These are phyloP conservation scores for Arachnomyces sp. DNA, from an alignment of 2,329 filamentous ascomycete genomes.

Conservation along the genomic window DNA sequence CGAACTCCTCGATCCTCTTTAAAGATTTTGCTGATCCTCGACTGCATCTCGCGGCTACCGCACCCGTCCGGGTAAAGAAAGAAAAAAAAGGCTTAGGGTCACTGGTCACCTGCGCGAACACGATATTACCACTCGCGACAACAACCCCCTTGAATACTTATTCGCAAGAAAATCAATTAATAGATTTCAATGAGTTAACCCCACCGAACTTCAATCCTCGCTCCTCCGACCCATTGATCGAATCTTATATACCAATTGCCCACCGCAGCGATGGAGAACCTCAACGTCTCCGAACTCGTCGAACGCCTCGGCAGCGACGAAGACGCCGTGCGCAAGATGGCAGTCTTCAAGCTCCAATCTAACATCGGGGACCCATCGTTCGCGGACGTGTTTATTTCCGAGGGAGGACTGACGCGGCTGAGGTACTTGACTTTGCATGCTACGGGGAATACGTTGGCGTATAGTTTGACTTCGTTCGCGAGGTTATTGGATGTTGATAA, in stretches of 20 bases:
- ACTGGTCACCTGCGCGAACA: too few species aligned
- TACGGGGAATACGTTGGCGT: slow-evolving; percentile 89
- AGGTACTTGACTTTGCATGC: slow-evolving; percentile 76
- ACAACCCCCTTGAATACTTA: too few species aligned
- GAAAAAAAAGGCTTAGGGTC: too few species aligned
- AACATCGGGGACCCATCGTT: slow-evolving; percentile 95
- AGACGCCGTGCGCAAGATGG: slow-evolving; percentile 95
- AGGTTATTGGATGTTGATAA: slow-evolving; percentile 91
- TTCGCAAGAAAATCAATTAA: too few species aligned
- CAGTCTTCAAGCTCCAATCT: slow-evolving; percentile 93
- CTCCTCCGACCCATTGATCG: background rate
- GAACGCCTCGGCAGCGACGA: slow-evolving; percentile 56
- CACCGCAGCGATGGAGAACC: slow-evolving; percentile 41
- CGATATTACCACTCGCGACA: too few species aligned
- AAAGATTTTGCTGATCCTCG: too few species aligned
- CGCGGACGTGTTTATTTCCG: slow-evolving; percentile 89
- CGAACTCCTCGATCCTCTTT: too few species aligned
- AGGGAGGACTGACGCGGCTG: slow-evolving; percentile 74
- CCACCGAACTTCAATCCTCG: background rate
- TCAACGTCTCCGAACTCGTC: slow-evolving; percentile 52
- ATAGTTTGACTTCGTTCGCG: slow-evolving; percentile 82
- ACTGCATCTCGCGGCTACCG: too few species aligned
- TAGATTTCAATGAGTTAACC: background rate
- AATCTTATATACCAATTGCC: background rate
- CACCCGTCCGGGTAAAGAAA: too few species aligned